Evolutionary conservation across 257 asterid genomes (phyloP), one percentile per base, ranked within the genome.

Genomic region (Solanum virginianum): DNA sequence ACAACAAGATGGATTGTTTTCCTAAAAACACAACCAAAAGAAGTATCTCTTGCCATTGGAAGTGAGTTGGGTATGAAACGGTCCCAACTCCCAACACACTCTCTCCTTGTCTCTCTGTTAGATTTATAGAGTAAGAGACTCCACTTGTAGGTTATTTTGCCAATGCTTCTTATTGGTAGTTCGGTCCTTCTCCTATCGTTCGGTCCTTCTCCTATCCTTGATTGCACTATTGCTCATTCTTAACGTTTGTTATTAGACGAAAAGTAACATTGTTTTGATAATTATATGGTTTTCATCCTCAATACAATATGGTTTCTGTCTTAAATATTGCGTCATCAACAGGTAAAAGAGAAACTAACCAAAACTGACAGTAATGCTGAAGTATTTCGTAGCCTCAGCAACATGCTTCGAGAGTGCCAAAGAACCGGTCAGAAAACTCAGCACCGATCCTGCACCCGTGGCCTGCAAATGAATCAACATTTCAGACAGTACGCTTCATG

Each of bases 401-500:
- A 96, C 83, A 84, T 96, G 98, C 93, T 91, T 93, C 63, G 99
- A 95, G 39, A 95, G 95, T 80, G 95, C 92, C 79, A 95, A 82
- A 3, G 98, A 96, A 20, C 98, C 98, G 9, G 99, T 96, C 83
- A 90, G 80, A 87, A 96, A 96, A 93, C 99, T 96, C 16, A 96
- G 90, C 84, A 96, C 98, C 10, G 99, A 94, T 79, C 99, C 99
- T 47, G 99, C 98, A 82, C 98, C 99, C 68, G 86, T 96, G 2
- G 98, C 98, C 99, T 95, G 92, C 84, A 51, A 69, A 69, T 69
- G 17, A 51, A 69, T 69, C 53, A 1, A 39, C 16, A 39, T 36
- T 68, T 62, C 69, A 62, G 69, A 62, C 72, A 65, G 55, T 10
- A 26, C 26, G 7, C 55, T 45, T 60, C 2, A 0, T 60, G 68